Base-by-base conservation (phyloP, 2,329 filamentous ascomycete genomes). In the Myriangium duriaei region DNA sequence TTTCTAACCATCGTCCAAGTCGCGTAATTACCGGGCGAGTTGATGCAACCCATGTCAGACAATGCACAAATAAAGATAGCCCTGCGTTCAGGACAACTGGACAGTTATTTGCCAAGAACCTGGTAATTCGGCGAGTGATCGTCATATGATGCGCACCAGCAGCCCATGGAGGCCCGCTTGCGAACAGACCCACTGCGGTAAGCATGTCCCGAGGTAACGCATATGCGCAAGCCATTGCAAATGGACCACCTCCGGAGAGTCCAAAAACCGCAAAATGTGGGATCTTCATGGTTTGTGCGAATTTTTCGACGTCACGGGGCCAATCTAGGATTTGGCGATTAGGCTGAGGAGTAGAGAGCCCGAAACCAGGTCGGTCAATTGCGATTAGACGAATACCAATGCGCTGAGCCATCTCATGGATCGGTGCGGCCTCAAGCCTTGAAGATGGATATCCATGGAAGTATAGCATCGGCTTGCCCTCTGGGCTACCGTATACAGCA, bases 161-260 rank as follows among this genome's bases (percentile, higher is more conserved):
- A 7, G 7, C 21, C 21, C 21, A 26, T n/a, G 21, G 21, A 7
- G 7, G 7, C n/a, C 7, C 21, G n/a, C 21, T 26, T 7, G 21
- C 21, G 30, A 3, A 53, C 50, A 34, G 51, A 56, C 26, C 13
- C 53, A 33, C 1, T 5, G 38, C 42, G 7, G 15, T 30, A 19
- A 56, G 40, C 51, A 49, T n/a, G 44, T 43, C 40, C 12, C 29
- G 34, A 13, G 61, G 55, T 11, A 69, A 46, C 3, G 44, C 42
- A 30, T 57, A 52, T 10, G 65, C 57, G 44, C 65, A 71, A 14
- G 65, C 66, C 9, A 69, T 47, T 2, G 59, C 58, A 45, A 64
- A 69, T 1, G 66, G 64, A 2, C 63, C 62, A 14, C 68, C 67
- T 5, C 65, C 67, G 0, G 62, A 66, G 4, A 58, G 49, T 2